phyloP scores from a whole-genome alignment of 345 rosid species.

The Gossypium raimondii region DNA sequence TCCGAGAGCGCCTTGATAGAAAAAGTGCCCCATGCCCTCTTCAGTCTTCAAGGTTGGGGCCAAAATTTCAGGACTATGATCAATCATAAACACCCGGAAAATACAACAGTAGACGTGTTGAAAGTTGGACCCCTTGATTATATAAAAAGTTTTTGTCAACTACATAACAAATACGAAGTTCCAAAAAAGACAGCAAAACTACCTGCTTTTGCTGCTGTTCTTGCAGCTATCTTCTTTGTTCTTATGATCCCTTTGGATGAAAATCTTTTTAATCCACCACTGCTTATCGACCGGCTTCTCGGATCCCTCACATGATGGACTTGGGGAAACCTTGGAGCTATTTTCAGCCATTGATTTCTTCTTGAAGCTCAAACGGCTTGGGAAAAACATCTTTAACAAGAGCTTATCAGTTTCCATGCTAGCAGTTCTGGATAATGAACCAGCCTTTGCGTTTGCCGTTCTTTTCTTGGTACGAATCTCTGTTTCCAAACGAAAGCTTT shows the following conservation, averaged over 20 bases:
- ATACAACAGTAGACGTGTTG: too few species aligned
- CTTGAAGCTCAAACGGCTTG: conserved; percentile 26
- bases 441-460: background rate
- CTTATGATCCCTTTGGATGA: conserved; percentile 2
- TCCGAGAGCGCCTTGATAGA: too few species aligned
- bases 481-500: conserved; percentile 6
- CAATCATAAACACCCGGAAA: too few species aligned
- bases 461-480: conserved; percentile 15
- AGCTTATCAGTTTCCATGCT: conserved; percentile 44
- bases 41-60: too few species aligned
- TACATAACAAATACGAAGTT: background rate
- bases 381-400: conserved; percentile 48
- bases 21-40: too few species aligned
- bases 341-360: conserved; percentile 19
- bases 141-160: too few species aligned
- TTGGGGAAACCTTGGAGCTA: conserved; percentile 28
- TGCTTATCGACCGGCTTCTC: conserved; percentile 13
- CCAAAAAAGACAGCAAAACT: background rate
- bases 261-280: conserved; percentile 22
- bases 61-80: too few species aligned
- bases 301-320: conserved; percentile 21
- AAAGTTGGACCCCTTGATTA: too few species aligned
- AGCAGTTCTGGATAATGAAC: conserved; percentile 26
- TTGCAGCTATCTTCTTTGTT: conserved; percentile 14
- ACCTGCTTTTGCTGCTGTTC: conserved; percentile 34